These are phyloP conservation scores for Leucocoprinus leucothites DNA, from an alignment of 768 basidiomycete species.

Conservation along the genomic window DNA sequence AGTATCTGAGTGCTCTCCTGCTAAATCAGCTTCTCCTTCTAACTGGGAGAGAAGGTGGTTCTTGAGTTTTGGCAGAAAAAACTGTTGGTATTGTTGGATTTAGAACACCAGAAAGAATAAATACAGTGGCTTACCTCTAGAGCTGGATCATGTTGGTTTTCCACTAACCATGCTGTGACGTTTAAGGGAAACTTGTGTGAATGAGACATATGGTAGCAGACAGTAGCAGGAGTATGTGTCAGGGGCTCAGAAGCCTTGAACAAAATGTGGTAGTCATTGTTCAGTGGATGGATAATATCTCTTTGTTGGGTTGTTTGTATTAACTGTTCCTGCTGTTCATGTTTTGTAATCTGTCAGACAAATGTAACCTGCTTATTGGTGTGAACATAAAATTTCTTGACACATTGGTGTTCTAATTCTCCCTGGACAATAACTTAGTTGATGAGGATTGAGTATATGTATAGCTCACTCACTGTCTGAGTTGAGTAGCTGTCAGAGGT, in stretches of 20 bases:
- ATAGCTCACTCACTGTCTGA: conserved; percentile 27
- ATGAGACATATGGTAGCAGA: conserved; percentile 22
- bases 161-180: background rate
- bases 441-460: background rate
- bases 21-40: background rate
- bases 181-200: conserved; percentile 18
- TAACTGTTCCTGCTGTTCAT: conserved; percentile 7
- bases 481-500: conserved; percentile 39
- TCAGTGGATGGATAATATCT: background rate
- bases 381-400: conserved; percentile 33
- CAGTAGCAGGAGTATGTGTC: background rate
- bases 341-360: conserved; percentile 25
- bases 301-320: background rate
- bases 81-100: too few species aligned
- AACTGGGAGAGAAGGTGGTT: background rate
- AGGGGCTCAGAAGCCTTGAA: background rate
- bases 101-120: too few species aligned
- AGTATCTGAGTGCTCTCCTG: conserved; percentile 15
- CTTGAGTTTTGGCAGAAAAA: background rate
- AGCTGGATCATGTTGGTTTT: background rate
- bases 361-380: conserved; percentile 31
- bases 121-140: background rate
- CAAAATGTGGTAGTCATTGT: background rate
- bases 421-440: conserved; percentile 25
- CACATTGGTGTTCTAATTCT: conserved; percentile 36